phyloP scores from a whole-genome alignment of 257 asterid genomes.

The Salvia miltiorrhiza region DNA sequence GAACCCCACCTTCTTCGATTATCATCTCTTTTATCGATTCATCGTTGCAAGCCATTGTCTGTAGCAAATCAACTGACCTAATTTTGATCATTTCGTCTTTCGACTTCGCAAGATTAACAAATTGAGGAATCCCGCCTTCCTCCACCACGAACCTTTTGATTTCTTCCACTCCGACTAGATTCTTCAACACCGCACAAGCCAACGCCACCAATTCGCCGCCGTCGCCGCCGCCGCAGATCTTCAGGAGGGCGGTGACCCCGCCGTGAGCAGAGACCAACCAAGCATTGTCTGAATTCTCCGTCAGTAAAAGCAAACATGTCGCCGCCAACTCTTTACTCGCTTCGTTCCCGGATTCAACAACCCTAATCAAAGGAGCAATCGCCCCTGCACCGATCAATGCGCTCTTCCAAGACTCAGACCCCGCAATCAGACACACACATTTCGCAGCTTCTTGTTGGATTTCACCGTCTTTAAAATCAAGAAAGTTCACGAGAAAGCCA shows the following conservation, averaged over 20 bases:
- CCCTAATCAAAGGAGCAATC: conserved; percentile 60
- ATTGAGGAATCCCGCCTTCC: conserved; percentile 57
- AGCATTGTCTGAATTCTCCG: conserved; percentile 81
- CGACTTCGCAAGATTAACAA: conserved; percentile 50
- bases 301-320: conserved; percentile 62
- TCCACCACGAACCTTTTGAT: conserved; percentile 79
- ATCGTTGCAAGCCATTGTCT: conserved; percentile 64
- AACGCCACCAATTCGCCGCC: conserved; percentile 44
- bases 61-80: conserved; percentile 65
- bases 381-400: conserved; percentile 49
- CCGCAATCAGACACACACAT: conserved; percentile 49
- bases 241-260: conserved; percentile 68
- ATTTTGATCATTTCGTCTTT: conserved; percentile 56
- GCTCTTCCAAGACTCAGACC: conserved; percentile 31
- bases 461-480: conserved; percentile 52
- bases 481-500: conserved; percentile 50
- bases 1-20: conserved; percentile 63
- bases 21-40: conserved; percentile 43
- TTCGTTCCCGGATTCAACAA: conserved; percentile 54
- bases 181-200: conserved; percentile 84
- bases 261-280: conserved; percentile 96
- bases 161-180: conserved; percentile 75
- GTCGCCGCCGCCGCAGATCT: conserved; percentile 51
- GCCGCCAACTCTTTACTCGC: conserved; percentile 50
- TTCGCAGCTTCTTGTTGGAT: conserved; percentile 64